phyloP scores from a whole-genome alignment of 257 asterid species.

The Solanum chmielewskii region DNA sequence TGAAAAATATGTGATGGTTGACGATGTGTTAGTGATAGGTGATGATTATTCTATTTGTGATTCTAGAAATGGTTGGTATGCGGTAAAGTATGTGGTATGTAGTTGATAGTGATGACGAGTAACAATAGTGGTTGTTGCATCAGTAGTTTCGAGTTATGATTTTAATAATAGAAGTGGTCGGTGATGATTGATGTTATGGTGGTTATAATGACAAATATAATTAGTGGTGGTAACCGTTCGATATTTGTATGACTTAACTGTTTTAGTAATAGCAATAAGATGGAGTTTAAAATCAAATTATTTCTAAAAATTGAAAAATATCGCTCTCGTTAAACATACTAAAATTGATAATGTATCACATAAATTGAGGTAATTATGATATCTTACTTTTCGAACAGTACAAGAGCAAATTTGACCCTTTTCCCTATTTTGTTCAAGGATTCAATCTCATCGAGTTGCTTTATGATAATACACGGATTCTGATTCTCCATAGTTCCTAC shows the following conservation, averaged over 20 bases:
- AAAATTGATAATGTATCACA: no score
- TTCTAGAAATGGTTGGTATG: background rate
- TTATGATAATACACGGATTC: no score
- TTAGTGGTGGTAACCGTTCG: background rate
- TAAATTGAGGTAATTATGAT: no score
- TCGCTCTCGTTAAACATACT: no score
- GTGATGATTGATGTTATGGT: rapidly evolving
- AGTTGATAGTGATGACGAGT: background rate
- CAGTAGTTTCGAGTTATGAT: background rate
- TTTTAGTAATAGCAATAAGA: no score
- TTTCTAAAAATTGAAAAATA: no score
- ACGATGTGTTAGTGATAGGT: background rate
- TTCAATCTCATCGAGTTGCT: no score
- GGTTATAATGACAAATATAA: background rate
- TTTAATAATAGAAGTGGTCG: background rate
- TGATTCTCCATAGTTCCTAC: no score
- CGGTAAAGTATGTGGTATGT: background rate
- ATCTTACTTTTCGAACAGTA: background rate
- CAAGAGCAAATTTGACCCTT: background rate
- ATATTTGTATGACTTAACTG: no score
- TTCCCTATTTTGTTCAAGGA: rapidly evolving
- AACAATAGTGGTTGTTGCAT: rapidly evolving
- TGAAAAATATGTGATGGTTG: background rate
- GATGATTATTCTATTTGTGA: background rate
- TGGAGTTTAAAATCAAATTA: no score